Evolutionary conservation across 176 grass and related monocot genomes (phyloP), one percentile per base, ranked within the genome.

Genomic region (Zizania latifolia): DNA sequence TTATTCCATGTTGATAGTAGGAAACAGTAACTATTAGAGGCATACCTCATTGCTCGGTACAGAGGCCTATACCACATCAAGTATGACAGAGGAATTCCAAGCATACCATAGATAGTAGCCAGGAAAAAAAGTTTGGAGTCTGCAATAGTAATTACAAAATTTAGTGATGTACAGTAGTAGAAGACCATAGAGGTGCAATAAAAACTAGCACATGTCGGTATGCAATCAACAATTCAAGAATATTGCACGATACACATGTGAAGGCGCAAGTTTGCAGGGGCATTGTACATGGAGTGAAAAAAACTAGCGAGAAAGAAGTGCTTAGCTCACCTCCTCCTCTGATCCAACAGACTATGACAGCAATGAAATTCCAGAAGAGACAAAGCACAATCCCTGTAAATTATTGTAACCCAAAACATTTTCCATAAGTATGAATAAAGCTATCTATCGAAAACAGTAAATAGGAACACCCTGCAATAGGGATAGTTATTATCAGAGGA

Each of bases 11-110:
- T 56, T 19, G 12, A 58, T 72, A 34, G 68, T 62, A 50, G 11
- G 10, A 72, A 46, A 27, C 21, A 22, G 44, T 58, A 30, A 39
- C 8, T 28, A 38, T 39, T 40, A 58, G 51, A 6, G 4, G 19
- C 41, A 37, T 86, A 97, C 93, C 93, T 97, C 93, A 96, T 92
- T 62, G 92, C 92, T 51, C 82, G 93, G 78, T 97, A 97, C 3
- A 97, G 85, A 75, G 90, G 93, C 43, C 93, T 84, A 67, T 97
- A 97, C 93, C 93, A 97, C 68, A 97, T 86, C 84, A 97, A 81
- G 81, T 97, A 97, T 0, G 93, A 93, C 63, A 97, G 40, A 77
- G 93, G 93, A 39, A 88, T 83, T 66, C 93, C 93, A 76, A 93
- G 76, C 81, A 93, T 90, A 68, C 90, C 93, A 43, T 97, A 97